Percentiles rank a stretch among this genome's conserved stretches.
Conservation (phyloP, 192 early-diverging fungal genomes). For the Rhizophagus sp. region DNA sequence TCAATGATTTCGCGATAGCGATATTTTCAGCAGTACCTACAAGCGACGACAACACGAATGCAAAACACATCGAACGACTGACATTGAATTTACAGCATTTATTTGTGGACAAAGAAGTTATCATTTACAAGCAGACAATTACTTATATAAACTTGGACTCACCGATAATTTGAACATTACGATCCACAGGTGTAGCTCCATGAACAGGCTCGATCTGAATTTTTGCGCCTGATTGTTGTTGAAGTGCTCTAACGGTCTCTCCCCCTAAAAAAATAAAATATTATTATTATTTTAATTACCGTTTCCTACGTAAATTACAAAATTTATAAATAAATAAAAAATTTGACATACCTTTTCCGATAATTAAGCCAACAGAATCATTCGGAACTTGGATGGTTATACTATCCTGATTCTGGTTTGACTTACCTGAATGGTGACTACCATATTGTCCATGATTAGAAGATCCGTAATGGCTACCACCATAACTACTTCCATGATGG, state of each 20-base stretch:
- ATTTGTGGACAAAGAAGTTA: slow-evolving; percentile 2
- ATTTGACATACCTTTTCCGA: slow-evolving; percentile 44
- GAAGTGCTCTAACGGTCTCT: slow-evolving; percentile 59
- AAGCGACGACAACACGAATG: slow-evolving; percentile 25
- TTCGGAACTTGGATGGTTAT: slow-evolving; percentile 64
- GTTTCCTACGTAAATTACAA: background rate
- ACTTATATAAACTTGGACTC: slow-evolving; percentile 12
- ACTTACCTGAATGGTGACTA: slow-evolving; percentile 39
- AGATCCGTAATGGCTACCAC: slow-evolving; percentile 34
- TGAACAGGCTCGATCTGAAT: slow-evolving; percentile 58
- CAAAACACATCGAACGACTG: slow-evolving; percentile 32
- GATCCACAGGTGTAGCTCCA: slow-evolving; percentile 40
- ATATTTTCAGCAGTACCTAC: slow-evolving; percentile 33
- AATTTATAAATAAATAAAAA: too few species aligned
- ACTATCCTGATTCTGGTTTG: slow-evolving; percentile 34
- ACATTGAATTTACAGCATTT: slow-evolving; percentile 26
- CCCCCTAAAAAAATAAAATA: slow-evolving; percentile 54
- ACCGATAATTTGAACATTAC: slow-evolving; percentile 38
- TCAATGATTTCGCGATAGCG: slow-evolving; percentile 32
- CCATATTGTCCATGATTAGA: slow-evolving; percentile 39
- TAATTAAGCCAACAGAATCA: slow-evolving; percentile 55
- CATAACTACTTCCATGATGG: slow-evolving; percentile 19
- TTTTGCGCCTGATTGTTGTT: slow-evolving; percentile 62
- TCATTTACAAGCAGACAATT: slow-evolving; percentile 21
- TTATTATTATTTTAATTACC: background rate